Evolutionary conservation across 257 asterid genomes (phyloP).

Genomic region (Apocynum venetum): DNA sequence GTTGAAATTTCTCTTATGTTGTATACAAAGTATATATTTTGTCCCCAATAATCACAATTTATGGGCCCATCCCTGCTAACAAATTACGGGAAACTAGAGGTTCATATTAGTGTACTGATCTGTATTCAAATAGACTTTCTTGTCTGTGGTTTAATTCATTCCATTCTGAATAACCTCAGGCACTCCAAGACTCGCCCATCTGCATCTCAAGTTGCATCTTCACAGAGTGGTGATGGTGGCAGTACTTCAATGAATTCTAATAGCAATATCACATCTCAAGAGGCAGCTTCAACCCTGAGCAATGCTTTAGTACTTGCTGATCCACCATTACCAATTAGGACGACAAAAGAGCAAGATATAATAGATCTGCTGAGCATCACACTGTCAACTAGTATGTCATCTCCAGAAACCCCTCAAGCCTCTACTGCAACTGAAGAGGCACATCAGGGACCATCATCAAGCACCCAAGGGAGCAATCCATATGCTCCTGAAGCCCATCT

Average conservation of each 20-base stretch:
- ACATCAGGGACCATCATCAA: conserved; percentile 31
- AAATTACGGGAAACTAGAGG: background rate
- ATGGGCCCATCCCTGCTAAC: background rate
- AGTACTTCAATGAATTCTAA: background rate
- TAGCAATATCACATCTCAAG: conserved; percentile 19
- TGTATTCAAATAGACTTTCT: background rate
- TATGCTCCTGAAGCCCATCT: conserved; percentile 39
- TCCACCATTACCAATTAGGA: conserved; percentile 32
- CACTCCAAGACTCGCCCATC: conserved; percentile 43
- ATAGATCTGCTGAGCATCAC: conserved; percentile 73
- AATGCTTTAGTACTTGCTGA: conserved; percentile 60
- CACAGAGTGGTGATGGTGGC: conserved; percentile 20
- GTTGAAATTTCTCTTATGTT: background rate
- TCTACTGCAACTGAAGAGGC: conserved; percentile 23
- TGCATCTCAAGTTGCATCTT: conserved; percentile 26
- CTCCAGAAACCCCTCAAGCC: conserved; percentile 39
- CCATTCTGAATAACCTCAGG: conserved; percentile 34
- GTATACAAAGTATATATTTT: background rate
- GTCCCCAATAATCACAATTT: background rate
- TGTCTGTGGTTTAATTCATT: background rate
- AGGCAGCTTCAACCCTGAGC: conserved; percentile 28
- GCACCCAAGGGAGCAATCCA: conserved; percentile 27
- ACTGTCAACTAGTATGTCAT: conserved; percentile 36
- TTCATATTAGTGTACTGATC: background rate
- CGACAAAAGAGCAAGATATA: conserved; percentile 62